phyloP scores from a whole-genome alignment of 2,329 filamentous ascomycete species.

The Nigrospora sphaerica region DNA sequence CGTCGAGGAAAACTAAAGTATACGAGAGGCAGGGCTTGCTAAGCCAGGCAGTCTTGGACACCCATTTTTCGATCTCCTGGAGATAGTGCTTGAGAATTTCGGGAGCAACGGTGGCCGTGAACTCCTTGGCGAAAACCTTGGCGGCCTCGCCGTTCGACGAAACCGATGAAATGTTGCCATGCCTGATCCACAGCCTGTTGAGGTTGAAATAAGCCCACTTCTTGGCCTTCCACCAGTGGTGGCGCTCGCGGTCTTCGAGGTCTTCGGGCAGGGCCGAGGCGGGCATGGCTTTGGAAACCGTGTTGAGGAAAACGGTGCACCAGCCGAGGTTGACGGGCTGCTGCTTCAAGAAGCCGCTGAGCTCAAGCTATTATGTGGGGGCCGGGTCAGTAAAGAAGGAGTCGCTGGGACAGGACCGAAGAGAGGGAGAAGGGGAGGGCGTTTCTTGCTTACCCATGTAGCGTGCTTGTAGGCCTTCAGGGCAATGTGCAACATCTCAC shows the following conservation, averaged over 20 bases:
- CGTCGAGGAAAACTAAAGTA: slow-evolving; percentile 90
- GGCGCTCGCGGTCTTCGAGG: slow-evolving; percentile 77
- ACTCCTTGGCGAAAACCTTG: slow-evolving; percentile 78
- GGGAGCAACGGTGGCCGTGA: slow-evolving; percentile 85
- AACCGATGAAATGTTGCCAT: slow-evolving; percentile 77
- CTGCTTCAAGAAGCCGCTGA: slow-evolving; percentile 69
- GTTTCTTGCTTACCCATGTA: slow-evolving; percentile 65
- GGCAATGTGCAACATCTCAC: slow-evolving; percentile 91
- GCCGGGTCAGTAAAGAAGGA: not conserved
- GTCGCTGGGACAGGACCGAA: not conserved
- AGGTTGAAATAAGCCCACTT: slow-evolving; percentile 99
- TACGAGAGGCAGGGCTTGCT: slow-evolving; percentile 92
- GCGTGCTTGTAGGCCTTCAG: slow-evolving; percentile 98
- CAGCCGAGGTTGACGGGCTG: slow-evolving; percentile 84
- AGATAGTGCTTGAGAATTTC: slow-evolving; percentile 96
- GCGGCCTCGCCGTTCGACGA: slow-evolving; percentile 73
- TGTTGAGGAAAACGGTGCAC: slow-evolving; percentile 90
- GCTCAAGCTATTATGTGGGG: slow-evolving; percentile 61
- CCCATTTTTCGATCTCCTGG: slow-evolving; percentile 94
- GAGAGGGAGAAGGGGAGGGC: too few relatives aligned
- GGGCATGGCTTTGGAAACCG: slow-evolving; percentile 79
- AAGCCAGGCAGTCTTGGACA: slow-evolving; percentile 87
- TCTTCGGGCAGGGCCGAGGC: slow-evolving; percentile 72
- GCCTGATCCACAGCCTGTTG: slow-evolving; percentile 90
- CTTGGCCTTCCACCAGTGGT: slow-evolving; percentile 99